Percentiles rank a stretch among this genome's conserved stretches.
phyloP scores from a whole-genome alignment of 2,329 filamentous ascomycete species.

The Mycosphaerella arachidis region DNA sequence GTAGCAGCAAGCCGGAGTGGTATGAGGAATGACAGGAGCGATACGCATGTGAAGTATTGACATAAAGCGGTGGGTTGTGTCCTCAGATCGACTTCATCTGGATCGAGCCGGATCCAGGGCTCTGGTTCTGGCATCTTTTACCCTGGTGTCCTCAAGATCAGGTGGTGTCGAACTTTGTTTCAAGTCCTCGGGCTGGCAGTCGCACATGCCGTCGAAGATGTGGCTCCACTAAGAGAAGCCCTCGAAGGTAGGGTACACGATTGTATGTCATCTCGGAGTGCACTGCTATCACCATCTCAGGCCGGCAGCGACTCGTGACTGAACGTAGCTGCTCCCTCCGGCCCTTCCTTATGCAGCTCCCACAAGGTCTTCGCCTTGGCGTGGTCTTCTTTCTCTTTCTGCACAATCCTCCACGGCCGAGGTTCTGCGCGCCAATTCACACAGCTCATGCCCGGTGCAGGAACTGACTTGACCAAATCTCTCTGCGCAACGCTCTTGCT shows the following conservation, averaged over 20 bases:
- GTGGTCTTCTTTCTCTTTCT: slow-evolving; percentile 26
- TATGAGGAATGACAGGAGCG: background rate
- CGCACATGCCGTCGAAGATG: background rate
- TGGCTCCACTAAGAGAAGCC: too few relatives aligned
- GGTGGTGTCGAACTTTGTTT: background rate
- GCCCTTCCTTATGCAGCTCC: slow-evolving; percentile 20
- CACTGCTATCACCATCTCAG: background rate
- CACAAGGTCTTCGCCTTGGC: slow-evolving; percentile 33
- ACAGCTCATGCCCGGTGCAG: slow-evolving; percentile 37
- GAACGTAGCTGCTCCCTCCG: slow-evolving; percentile 6
- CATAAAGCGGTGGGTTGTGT: background rate
- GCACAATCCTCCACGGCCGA: slow-evolving; percentile 32
- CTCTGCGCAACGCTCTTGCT: slow-evolving; percentile 28
- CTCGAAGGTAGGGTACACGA: too few relatives aligned
- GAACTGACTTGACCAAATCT: slow-evolving; percentile 39
- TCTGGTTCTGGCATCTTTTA: background rate
- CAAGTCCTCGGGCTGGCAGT: background rate
- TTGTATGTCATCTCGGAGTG: too few relatives aligned
- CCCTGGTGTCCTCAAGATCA: background rate
- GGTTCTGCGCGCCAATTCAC: slow-evolving; percentile 36
- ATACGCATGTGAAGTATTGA: background rate
- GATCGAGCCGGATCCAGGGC: background rate
- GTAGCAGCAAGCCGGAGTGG: background rate
- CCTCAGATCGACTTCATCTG: background rate
- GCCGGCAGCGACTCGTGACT: slow-evolving; percentile 6